Conservation (phyloP, 305 asterid genomes). For the Fraxinus paxiana region DNA sequence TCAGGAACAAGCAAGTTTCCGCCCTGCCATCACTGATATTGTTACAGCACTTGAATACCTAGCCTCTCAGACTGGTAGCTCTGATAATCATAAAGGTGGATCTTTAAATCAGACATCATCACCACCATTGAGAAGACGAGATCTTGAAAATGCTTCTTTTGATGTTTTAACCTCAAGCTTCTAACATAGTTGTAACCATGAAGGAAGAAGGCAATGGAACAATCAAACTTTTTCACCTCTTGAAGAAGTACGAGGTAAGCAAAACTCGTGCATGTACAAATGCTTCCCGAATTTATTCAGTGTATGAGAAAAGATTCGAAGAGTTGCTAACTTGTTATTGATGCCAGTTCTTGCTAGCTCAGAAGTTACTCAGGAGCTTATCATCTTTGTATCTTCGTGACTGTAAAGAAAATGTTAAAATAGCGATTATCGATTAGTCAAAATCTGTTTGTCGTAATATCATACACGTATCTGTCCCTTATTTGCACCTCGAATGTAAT, state of each 20-base stretch:
- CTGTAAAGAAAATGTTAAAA: not conserved
- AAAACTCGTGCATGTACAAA: not conserved
- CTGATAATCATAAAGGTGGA: conserved; percentile 29
- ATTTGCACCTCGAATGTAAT: not conserved
- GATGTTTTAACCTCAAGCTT: conserved; percentile 15
- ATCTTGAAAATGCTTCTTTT: conserved; percentile 15
- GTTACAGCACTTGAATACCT: conserved; percentile 62
- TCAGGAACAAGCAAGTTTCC: conserved; percentile 65
- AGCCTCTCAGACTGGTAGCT: conserved; percentile 41
- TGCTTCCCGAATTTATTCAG: not conserved
- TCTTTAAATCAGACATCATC: conserved; percentile 38
- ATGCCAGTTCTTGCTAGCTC: not conserved
- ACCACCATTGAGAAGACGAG: conserved; percentile 33
- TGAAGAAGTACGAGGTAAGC: not conserved
- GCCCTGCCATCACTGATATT: conserved; percentile 55
- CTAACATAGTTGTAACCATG: conserved; percentile 10
- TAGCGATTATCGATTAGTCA: not conserved
- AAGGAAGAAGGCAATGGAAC: not conserved
- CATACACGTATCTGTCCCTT: not conserved
- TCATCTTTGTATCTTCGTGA: not conserved
- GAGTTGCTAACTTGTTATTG: not conserved
- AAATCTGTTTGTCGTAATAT: not conserved
- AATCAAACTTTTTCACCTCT: not conserved
- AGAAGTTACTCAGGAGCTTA: not conserved
- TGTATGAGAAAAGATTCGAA: not conserved